These are phyloP conservation scores for Macrocybe gigantea DNA, from an alignment of 768 basidiomycete genomes.

Conservation along the genomic window DNA sequence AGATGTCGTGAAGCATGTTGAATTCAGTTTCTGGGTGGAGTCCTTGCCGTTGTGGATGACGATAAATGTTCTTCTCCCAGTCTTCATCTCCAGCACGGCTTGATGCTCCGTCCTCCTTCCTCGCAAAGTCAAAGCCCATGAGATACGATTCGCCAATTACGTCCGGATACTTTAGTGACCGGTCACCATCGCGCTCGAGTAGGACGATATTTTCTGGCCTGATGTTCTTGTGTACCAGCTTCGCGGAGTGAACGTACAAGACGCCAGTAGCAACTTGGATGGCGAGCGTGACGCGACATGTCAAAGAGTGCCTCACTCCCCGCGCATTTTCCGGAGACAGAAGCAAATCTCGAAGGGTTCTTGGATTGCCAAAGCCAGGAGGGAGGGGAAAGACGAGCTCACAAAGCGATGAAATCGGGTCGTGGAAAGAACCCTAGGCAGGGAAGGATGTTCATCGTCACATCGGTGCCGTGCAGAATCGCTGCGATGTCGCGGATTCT, in stretches of 20 bases:
- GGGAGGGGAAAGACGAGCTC: slow-evolving; percentile 3
- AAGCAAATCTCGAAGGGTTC: slow-evolving; percentile 4
- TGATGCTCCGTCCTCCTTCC: slow-evolving; percentile 2
- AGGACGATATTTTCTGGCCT: slow-evolving; percentile 5
- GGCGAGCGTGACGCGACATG: not conserved
- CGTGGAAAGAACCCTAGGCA: slow-evolving; percentile 1
- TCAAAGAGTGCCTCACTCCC: slow-evolving; percentile 2
- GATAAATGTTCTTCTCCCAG: slow-evolving; percentile 5
- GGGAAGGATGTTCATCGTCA: slow-evolving; percentile 2
- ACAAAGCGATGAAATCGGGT: not conserved
- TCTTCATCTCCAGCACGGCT: slow-evolving; percentile 2
- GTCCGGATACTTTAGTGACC: not conserved
- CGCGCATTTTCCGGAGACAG: slow-evolving; percentile 2
- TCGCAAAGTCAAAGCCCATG: slow-evolving; percentile 2
- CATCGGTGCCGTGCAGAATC: slow-evolving; percentile 2
- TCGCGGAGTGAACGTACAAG: slow-evolving; percentile 4
- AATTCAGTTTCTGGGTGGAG: slow-evolving; percentile 3
- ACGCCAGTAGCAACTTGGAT: slow-evolving; percentile 2
- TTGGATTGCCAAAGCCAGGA: not conserved
- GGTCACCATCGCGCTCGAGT: not conserved
- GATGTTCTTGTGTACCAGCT: slow-evolving; percentile 5
- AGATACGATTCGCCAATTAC: slow-evolving; percentile 2
- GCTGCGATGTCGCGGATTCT: slow-evolving; percentile 1
- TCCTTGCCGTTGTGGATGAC: slow-evolving; percentile 4
- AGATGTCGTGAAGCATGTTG: slow-evolving; percentile 6